Evolutionary conservation across 495 filamentous ascomycete species (phyloP).

Genomic region (Pseudotulostoma volvatum): DNA sequence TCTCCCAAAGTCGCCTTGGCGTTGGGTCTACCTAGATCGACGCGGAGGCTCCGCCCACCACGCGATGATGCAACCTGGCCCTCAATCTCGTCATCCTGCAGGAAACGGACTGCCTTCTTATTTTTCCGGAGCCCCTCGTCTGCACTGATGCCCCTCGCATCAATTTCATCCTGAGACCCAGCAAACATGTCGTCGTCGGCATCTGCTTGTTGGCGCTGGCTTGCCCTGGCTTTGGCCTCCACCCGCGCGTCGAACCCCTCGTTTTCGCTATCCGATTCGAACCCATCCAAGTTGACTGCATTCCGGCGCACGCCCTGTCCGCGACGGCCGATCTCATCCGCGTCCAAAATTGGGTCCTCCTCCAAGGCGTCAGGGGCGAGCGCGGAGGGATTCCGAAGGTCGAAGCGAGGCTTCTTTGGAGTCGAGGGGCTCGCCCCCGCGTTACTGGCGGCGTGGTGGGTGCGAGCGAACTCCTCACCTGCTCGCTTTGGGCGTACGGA

Average conservation of each 20-base stretch:
- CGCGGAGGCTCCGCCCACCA: conserved; percentile 49
- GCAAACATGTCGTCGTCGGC: conserved; percentile 77
- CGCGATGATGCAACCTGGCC: conserved; percentile 67
- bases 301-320: conserved; percentile 67
- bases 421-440: conserved; percentile 30
- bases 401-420: conserved; percentile 82
- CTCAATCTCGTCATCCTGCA: conserved; percentile 62
- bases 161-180: conserved; percentile 46
- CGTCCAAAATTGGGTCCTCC: conserved; percentile 68
- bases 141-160: conserved; percentile 34
- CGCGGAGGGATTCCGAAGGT: conserved; percentile 82
- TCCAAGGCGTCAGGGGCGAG: conserved; percentile 64
- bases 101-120: conserved; percentile 63
- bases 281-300: conserved; percentile 89
- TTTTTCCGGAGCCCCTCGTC: conserved; percentile 39
- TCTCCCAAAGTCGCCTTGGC: conserved; percentile 29
- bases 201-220: conserved; percentile 27
- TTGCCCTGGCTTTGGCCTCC: conserved; percentile 38
- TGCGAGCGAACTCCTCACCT: conserved; percentile 61
- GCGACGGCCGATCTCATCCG: conserved; percentile 80
- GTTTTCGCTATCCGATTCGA: conserved; percentile 87
- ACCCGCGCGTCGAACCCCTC: conserved; percentile 68
- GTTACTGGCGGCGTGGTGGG: conserved; percentile 39
- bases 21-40: conserved; percentile 35
- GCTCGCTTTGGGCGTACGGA: conserved; percentile 61